Evolutionary conservation across 2,329 filamentous ascomycete species (phyloP), one percentile per base, ranked within the genome.

Genomic region (Cercospora sp.): DNA sequence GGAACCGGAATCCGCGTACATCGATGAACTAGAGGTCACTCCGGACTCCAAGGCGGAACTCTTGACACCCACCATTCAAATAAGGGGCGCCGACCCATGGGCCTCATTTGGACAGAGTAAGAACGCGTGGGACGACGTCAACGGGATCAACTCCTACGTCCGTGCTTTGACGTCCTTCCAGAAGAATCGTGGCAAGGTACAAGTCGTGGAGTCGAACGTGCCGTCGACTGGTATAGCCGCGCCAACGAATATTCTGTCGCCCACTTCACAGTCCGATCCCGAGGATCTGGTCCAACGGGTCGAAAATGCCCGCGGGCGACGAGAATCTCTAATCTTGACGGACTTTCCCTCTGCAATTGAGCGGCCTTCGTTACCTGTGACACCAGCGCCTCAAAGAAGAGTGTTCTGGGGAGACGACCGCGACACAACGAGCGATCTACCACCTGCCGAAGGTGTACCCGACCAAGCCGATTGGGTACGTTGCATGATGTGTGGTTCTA

Each of bases 51-150:
- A 63, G 43, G 53, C 68, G 32, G 71, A 71, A 45, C 73, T 76
- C 5, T 60, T 67, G 53, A 85, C 85, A 61, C 83, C 85, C 28
- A 83, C 81, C 30, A 81, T 85, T 68, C 80, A 80, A 55, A 73
- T 82, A 66, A 81, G 80, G 24, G 77, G 84, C 43, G 81, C 86
- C 60, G 85, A 90, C 74, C 86, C 89, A 21, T 97, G 92, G 91
- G 86, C 88, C 70, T 85, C 85, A 58, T 97, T 91, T 78, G 73
- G 55, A n/a, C 86, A 89, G 58, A 87, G 85, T 61, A 76, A 72
- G 63, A 99, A 98, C 79, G 94, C 93, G 16, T 99, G 95, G 95
- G 95, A 99, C 75, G 91, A 92, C 63, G 87, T 96, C 63, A 91
- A 92, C 12, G 91, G 92, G 72, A 99, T 99, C 74, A 89, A 92